A percentile compares a stretch with the other conserved stretches of the same genome.
Conservation (phyloP, 768 basidiomycete genomes). For the Chalciporus piperatus region DNA sequence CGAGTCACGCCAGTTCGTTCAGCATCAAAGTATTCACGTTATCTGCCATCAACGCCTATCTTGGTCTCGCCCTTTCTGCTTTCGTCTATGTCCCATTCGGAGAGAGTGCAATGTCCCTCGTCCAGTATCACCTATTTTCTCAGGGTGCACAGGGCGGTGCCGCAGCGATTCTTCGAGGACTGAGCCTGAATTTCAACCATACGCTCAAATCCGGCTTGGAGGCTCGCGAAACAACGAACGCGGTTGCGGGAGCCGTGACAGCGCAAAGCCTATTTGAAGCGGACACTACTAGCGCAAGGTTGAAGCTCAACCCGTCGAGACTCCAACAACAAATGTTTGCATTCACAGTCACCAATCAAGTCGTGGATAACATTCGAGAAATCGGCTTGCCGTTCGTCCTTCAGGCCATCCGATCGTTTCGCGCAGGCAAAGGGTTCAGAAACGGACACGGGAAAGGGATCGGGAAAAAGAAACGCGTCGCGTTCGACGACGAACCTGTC, state of each 20-base stretch:
- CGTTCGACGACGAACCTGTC: conserved; percentile 60
- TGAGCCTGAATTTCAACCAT: conserved; percentile 23
- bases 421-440: conserved; percentile 41
- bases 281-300: conserved; percentile 46
- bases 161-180: conserved; percentile 19
- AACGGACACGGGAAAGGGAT: conserved; percentile 20
- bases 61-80: conserved; percentile 88
- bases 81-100: conserved; percentile 96
- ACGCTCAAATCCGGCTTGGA: conserved; percentile 31
- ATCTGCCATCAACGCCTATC: conserved; percentile 85
- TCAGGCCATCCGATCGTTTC: conserved; percentile 52
- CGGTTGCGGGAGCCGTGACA: conserved; percentile 12
- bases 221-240: conserved; percentile 8
- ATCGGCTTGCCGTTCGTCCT: conserved; percentile 78
- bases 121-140: conserved; percentile 33
- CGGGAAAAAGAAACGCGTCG: conserved; percentile 62
- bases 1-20: conserved; percentile 71
- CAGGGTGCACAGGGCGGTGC: conserved; percentile 10
- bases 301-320: conserved; percentile 64
- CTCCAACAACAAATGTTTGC: conserved; percentile 93
- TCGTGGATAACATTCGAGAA: conserved; percentile 73
- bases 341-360: conserved; percentile 86
- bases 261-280: conserved; percentile 45
- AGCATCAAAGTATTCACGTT: conserved; percentile 91
- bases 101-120: conserved; percentile 69